Evolutionary conservation across 2,329 filamentous ascomycete species (phyloP), one percentile per base, ranked within the genome.

Genomic region (Aspergillus viridinutans): DNA sequence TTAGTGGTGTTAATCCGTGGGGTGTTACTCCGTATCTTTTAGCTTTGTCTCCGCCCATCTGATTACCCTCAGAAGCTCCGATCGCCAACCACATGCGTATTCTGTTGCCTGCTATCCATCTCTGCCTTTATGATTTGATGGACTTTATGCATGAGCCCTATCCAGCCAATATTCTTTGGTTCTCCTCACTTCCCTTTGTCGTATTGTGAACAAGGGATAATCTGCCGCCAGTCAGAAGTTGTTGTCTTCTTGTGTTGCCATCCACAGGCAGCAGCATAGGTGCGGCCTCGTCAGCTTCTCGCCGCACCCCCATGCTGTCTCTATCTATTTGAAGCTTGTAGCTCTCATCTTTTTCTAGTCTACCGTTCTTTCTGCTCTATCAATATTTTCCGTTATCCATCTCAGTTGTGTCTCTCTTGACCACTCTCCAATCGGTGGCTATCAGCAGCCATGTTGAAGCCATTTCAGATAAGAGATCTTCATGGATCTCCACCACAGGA

Each of bases 391-490:
- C 23, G 12, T 47, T 23, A 47, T 47, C 10, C 43, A 25, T 53
- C 10, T 35, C 20, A n/a, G 26, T 48, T 38, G 47, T 47, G 29
- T 40, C 54, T 40, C 40, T 58, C 47, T 49, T 45, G 23, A 47
- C 12, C 8, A 20, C 49, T 45, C 29, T 49, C 25, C 32, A 4
- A 25, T 35, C 43, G 21, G 17, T 45, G 28, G 26, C 57, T 53
- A 53, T 59, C 54, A 48, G 29, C 61, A 50, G 61, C 51, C 28
- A 76, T 76, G 73, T 64, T 76, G 63, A 73, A 74, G 52, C 74
- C 73, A 21, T 77, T 77, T 54, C 69, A 71, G 56, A 74, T 77
- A 58, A 73, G 66, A 59, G 69, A 73, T 60, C 68, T 76, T 48
- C 66, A 69, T 54, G 59, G 53, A 48, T 61, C 64, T 52, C 53